A percentile compares a stretch with the other conserved stretches of the same genome.
phyloP scores from a whole-genome alignment of 106 monocot genomes.

The Agapanthus africanus region DNA sequence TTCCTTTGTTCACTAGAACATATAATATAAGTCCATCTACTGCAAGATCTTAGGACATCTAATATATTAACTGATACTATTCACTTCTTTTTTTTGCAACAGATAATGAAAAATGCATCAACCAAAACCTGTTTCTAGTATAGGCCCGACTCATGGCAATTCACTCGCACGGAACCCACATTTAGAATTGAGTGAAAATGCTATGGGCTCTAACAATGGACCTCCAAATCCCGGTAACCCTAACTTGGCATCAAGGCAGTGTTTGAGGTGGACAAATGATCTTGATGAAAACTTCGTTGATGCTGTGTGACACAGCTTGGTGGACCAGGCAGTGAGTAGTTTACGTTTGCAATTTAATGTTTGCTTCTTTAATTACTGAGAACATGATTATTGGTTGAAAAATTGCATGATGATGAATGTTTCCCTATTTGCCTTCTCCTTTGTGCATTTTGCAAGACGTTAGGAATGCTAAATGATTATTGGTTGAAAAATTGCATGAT shows the following conservation, averaged over 20 bases:
- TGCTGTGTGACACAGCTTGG: constrained; percentile 95
- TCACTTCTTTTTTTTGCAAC: constrained; percentile 11
- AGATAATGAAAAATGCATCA: constrained; percentile 62
- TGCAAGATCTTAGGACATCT: background rate
- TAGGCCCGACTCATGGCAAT: constrained; percentile 22
- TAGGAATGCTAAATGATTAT: background rate
- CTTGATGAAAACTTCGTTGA: constrained; percentile 94
- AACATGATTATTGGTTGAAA: background rate
- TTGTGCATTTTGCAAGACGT: no score
- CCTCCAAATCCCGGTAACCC: constrained; percentile 38
- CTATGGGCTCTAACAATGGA: constrained; percentile 30
- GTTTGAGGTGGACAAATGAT: constrained; percentile 92
- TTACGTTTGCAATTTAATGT: constrained; percentile 6
- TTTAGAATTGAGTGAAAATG: constrained; percentile 35
- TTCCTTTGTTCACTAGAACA: background rate
- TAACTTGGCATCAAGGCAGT: constrained; percentile 62
- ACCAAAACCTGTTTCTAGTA: constrained; percentile 39
- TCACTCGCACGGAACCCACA: constrained; percentile 23
- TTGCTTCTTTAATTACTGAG: background rate
- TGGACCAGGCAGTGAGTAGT: constrained; percentile 83
- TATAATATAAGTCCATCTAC: background rate
- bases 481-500: background rate
- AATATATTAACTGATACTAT: constrained; percentile 3
- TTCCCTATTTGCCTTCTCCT: background rate
- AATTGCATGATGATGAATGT: background rate